A percentile compares a stretch with the other conserved stretches of the same genome.
Evolutionary conservation across 352 stramenopile genomes (phyloP).

Genomic region (Thalassiosira mediterranea): DNA sequence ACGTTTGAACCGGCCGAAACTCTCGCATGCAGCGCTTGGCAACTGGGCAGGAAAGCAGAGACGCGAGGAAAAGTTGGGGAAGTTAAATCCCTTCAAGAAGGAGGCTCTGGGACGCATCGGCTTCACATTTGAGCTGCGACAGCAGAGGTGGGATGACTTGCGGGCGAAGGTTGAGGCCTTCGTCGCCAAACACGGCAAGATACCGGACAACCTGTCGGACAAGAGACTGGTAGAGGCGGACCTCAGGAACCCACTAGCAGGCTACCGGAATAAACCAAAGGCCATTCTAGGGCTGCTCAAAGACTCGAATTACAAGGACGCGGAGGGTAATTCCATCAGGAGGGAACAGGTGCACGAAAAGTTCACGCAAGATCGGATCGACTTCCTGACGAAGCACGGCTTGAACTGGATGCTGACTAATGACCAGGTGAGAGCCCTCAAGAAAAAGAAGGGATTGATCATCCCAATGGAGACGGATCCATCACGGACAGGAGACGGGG

Average conservation of each 20-base stretch:
- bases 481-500: background rate
- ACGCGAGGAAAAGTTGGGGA: background rate
- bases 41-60: conserved; percentile 27
- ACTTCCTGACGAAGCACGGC: background rate
- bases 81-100: background rate
- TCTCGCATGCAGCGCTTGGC: conserved; percentile 10
- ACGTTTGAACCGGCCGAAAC: no score
- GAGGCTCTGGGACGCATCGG: conserved; percentile 7
- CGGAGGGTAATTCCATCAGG: background rate
- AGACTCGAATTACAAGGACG: background rate
- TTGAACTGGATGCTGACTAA: conserved; percentile 18
- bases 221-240: background rate
- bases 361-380: conserved; percentile 17
- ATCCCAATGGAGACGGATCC: conserved; percentile 19
- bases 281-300: background rate
- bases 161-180: background rate
- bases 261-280: background rate
- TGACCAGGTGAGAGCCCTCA: conserved; percentile 11
- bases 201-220: background rate
- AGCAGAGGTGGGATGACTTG: conserved; percentile 13
- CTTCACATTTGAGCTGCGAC: background rate
- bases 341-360: background rate
- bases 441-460: conserved; percentile 7
- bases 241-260: background rate
- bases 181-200: background rate